Conservation (phyloP, 2,329 filamentous ascomycete species). For the Fusarium nodosum region DNA sequence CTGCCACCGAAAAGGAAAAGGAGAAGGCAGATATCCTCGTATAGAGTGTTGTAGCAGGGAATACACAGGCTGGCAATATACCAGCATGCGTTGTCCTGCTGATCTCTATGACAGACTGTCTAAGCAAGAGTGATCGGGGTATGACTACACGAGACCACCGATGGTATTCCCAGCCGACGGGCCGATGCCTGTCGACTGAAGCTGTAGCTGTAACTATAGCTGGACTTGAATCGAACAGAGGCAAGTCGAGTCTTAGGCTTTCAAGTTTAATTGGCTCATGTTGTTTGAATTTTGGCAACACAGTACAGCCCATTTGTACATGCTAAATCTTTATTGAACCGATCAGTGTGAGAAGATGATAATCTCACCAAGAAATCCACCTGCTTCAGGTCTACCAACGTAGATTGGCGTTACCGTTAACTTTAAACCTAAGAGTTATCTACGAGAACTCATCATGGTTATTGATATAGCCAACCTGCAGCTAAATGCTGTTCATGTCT, state of each 20-base stretch:
- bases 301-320: too few relatives aligned
- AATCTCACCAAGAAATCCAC: too few relatives aligned
- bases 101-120: neutral
- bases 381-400: too few relatives aligned
- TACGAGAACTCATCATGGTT: neutral
- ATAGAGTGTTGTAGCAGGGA: slow-evolving; percentile 5
- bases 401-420: too few relatives aligned
- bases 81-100: neutral
- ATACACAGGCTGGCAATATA: slow-evolving; percentile 27
- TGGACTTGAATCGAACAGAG: neutral
- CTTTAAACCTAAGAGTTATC: too few relatives aligned
- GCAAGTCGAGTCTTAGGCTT: neutral
- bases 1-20: neutral
- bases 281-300: too few relatives aligned
- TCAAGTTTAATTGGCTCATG: neutral
- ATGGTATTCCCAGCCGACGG: neutral
- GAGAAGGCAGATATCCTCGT: neutral
- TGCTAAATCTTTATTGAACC: too few relatives aligned
- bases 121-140: neutral
- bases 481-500: neutral
- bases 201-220: neutral
- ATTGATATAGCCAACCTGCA: neutral
- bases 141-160: neutral
- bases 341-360: too few relatives aligned
- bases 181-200: neutral